These are phyloP conservation scores for Tylopilus sp. DNA, from an alignment of 1,284 basidiomycete genomes.

Conservation along the genomic window DNA sequence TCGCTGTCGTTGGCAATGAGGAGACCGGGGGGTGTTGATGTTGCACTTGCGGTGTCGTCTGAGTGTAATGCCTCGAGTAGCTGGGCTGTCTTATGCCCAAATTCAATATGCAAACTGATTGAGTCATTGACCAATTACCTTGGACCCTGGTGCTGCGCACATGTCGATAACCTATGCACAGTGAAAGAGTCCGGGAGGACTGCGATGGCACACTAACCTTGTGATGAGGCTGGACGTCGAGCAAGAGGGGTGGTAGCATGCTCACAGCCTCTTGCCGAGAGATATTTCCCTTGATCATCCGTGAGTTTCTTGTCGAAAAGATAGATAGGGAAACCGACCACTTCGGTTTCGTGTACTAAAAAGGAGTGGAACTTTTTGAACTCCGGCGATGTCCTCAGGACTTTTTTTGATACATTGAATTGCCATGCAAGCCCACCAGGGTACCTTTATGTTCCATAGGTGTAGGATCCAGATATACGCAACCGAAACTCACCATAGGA, in stretches of 20 bases:
- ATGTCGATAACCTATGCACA: conserved; percentile 82
- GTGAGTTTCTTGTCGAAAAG: background rate
- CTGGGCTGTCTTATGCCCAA: conserved; percentile 70
- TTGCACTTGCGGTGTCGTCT: conserved; percentile 57
- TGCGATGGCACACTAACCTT: conserved; percentile 45
- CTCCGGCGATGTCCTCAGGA: conserved; percentile 87
- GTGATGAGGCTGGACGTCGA: conserved; percentile 93
- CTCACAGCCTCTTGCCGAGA: conserved; percentile 98
- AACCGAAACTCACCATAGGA: conserved; percentile 67
- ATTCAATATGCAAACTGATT: background rate
- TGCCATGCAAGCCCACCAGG: conserved; percentile 95
- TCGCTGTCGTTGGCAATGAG: conserved; percentile 92
- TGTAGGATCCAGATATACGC: background rate
- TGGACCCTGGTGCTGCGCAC: conserved; percentile 99
- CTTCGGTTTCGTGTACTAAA: conserved; percentile 97
- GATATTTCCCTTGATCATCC: conserved; percentile 75
- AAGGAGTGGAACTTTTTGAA: conserved; percentile 97
- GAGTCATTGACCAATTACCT: conserved; percentile 55
- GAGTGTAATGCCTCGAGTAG: conserved; percentile 86
- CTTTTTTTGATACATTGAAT: conserved; percentile 88
- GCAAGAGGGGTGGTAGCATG: conserved; percentile 95
- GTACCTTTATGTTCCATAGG: conserved; percentile 59
- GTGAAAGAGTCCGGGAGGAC: background rate
- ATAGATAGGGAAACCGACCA: conserved; percentile 52
- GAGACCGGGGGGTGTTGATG: conserved; percentile 72